These are phyloP conservation scores for Gossypium longicalyx DNA, from an alignment of 345 rosid species.

Conservation along the genomic window DNA sequence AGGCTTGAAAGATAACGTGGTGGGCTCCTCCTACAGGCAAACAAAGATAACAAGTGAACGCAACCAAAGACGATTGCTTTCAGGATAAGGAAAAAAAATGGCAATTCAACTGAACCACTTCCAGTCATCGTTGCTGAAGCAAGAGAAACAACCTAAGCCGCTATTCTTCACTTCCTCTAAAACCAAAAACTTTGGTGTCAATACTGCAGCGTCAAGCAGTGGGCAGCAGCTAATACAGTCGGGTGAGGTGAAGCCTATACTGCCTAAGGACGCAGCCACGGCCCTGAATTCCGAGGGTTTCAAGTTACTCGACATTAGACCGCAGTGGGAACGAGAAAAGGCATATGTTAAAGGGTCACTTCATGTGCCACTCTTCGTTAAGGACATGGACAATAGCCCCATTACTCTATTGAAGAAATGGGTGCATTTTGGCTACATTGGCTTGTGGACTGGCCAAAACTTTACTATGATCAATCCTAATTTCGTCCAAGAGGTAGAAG, in stretches of 20 bases:
- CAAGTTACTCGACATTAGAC: constrained; percentile 65
- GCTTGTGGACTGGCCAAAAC: constrained; percentile 90
- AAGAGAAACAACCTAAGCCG: constrained; percentile 13
- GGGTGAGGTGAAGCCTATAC: constrained; percentile 55
- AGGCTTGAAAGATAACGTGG: neutral
- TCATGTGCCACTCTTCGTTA: constrained; percentile 74
- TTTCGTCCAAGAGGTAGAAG: constrained; percentile 48
- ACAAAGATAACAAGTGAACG: neutral
- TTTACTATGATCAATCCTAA: constrained; percentile 64
- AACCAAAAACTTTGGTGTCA: constrained; percentile 21
- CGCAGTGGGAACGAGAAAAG: constrained; percentile 76
- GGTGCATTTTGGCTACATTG: constrained; percentile 90
- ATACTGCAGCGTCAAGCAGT: constrained; percentile 24
- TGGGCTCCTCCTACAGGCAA: neutral
- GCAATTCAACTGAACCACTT: constrained; percentile 33
- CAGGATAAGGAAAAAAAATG: constrained; percentile 21
- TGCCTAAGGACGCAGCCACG: constrained; percentile 51
- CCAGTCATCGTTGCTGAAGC: constrained; percentile 16
- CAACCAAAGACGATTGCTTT: neutral
- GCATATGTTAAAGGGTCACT: constrained; percentile 69
- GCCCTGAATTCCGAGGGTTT: constrained; percentile 51
- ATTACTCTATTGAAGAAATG: constrained; percentile 82
- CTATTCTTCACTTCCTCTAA: constrained; percentile 12
- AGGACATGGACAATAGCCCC: constrained; percentile 59
- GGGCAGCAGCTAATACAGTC: constrained; percentile 53